phyloP scores from a whole-genome alignment of 108 stramenopile genomes.

The Cyclotella kingstonii region DNA sequence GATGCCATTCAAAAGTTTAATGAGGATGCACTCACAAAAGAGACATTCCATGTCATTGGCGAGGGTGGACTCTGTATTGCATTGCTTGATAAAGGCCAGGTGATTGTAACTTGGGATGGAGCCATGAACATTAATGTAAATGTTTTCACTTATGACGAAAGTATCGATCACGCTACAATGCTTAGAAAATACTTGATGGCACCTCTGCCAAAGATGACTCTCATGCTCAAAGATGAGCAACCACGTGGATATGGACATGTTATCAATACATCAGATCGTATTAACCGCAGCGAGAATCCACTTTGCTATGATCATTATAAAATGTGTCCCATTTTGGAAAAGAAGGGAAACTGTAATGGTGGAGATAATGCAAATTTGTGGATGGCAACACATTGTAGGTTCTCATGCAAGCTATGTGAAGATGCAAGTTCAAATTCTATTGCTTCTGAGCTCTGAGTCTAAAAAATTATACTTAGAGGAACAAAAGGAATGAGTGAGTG shows the following conservation, averaged over 20 bases:
- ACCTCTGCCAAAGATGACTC: constrained; percentile 20
- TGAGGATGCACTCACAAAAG: constrained; percentile 5
- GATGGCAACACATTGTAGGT: constrained; percentile 33
- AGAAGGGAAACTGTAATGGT: constrained; percentile 22
- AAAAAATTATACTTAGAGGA: background rate
- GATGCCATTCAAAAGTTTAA: constrained; percentile 10
- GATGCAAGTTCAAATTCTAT: constrained; percentile 12
- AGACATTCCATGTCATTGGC: constrained; percentile 45
- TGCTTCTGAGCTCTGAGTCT: constrained; percentile 21
- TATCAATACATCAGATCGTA: constrained; percentile 40
- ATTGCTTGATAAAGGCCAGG: constrained; percentile 27
- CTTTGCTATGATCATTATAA: constrained; percentile 43
- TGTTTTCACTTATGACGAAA: constrained; percentile 54
- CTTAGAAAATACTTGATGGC: constrained; percentile 29
- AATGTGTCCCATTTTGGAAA: constrained; percentile 20
- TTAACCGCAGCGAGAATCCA: constrained; percentile 35
- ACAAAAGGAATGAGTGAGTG: no score
- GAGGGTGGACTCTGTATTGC: constrained; percentile 55
- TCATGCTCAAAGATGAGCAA: constrained; percentile 54
- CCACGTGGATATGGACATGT: constrained; percentile 59
- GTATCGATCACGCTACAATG: constrained; percentile 6
- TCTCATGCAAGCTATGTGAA: constrained; percentile 35
- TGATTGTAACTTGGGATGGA: constrained; percentile 65
- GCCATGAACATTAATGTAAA: constrained; percentile 54
- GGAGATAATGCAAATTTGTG: constrained; percentile 13